Base-by-base conservation (phyloP, 495 filamentous ascomycete species). In the Parathielavia appendiculata region DNA sequence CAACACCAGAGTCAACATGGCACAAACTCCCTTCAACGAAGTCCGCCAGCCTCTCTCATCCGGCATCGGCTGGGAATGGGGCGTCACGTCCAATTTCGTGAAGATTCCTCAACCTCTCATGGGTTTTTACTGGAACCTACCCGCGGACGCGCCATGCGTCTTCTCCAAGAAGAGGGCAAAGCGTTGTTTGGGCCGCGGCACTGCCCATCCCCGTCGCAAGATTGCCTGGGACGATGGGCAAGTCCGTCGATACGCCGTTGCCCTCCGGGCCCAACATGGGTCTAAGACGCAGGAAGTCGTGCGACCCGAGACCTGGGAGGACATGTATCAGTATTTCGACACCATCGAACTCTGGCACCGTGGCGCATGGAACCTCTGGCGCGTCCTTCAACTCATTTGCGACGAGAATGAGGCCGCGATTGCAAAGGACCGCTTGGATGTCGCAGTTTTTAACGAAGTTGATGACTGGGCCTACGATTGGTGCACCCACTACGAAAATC, bases 291-390 rank as follows among this genome's bases (percentile, higher is more conserved):
- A 63, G 54, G 56, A 51, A 43, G 66, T 78, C 34, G 63, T 43
- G 13, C 36, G 54, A 0, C 61, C 62, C 1, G 23, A 34, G 0
- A 30, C 16, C 14, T 77, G 62, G 56, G 59, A 66, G 48, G 65
- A 78, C 20, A 53, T 84, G 14, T 75, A 79, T 57, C 49, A 74
- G n/a, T 83, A 78, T 51, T 85, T 79, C 55, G 81, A 85, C 60
- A 62, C 67, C 4, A 56, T 69, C 43, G 81, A 84, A 51, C 75
- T 83, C 26, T 78, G 74, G 51, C 14, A 68, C 30, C 56, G 75
- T 16, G 75, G 78, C 6, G 66, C 72, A 0, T 57, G 58, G 20
- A 84, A 84, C 55, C 70, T 83, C 34, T 72, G 56, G 59, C 58
- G 58, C 4, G 71, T 78, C 8, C 54, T 78, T 19, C 41, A 64